phyloP scores from a whole-genome alignment of 2,329 filamentous ascomycete genomes.

The Fusarium albidum region DNA sequence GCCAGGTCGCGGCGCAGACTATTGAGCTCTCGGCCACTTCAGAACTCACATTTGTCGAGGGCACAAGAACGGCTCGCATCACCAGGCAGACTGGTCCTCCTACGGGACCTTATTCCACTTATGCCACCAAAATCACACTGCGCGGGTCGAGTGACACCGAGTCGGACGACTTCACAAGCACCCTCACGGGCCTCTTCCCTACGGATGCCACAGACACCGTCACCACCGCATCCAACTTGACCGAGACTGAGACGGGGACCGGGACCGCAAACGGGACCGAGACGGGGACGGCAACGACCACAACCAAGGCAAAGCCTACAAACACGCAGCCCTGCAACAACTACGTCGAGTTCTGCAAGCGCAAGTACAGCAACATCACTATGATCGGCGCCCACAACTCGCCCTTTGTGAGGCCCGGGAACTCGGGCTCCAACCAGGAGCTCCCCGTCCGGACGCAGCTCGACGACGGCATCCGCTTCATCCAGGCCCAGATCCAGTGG shows the following conservation, averaged over 20 bases:
- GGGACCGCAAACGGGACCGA: conserved; percentile 41
- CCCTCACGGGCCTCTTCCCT: conserved; percentile 55
- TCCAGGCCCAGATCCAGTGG: conserved; percentile 71
- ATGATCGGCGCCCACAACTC: conserved; percentile 83
- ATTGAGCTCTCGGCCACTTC: conserved; percentile 44
- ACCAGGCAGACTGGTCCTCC: conserved; percentile 47
- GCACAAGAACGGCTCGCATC: conserved; percentile 48
- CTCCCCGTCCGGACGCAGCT: conserved; percentile 74
- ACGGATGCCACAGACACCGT: conserved; percentile 43
- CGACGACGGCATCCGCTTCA: conserved; percentile 75
- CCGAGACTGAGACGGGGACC: conserved; percentile 46
- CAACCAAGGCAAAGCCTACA: conserved; percentile 51
- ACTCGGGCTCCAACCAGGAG: conserved; percentile 78
- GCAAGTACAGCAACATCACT: conserved; percentile 84
- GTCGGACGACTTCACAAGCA: conserved; percentile 46
- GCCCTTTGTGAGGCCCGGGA: conserved; percentile 75
- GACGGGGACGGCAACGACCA: conserved; percentile 50
- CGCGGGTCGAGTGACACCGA: conserved; percentile 21
- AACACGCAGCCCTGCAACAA: conserved; percentile 86
- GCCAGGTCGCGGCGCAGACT: conserved; percentile 37
- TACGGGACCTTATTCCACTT: conserved; percentile 39
- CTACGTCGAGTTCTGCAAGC: conserved; percentile 77
- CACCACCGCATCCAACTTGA: conserved; percentile 48
- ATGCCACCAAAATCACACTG: conserved; percentile 39
- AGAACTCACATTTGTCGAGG: conserved; percentile 48